Base-by-base conservation (phyloP, 441 rosid species). In the Adansonia gregorii region DNA sequence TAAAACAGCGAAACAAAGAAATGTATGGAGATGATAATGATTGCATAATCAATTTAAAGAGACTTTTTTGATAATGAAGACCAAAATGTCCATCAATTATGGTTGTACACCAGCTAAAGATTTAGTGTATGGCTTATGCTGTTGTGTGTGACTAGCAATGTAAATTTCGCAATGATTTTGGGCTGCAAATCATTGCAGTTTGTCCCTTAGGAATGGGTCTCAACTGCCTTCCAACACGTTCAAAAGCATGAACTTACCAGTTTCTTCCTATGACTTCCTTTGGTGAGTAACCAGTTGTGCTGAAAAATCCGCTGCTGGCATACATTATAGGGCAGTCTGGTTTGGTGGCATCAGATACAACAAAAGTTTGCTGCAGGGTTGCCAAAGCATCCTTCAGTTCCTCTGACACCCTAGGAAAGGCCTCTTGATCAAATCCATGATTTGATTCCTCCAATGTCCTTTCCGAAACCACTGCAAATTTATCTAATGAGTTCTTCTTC, bases 221-320 rank as follows among this genome's bases (percentile, higher is more conserved):
- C 51, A 41, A 41, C 27, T 6, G 51, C 22, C 51, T 45, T 54
- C 20, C 55, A 46, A 67, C 17, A 12, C 46, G 10, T 67, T 5
- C 48, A 10, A 67, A 46, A 46, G 56, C 72, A 45, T 45, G 17
- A 20, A 46, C 72, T 70, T 85, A 91, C 98, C 97, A 93, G 87
- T 95, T 95, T 80, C 91, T 88, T 70, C 98, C 98, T 35, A 95
- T 81, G 76, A 93, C 88, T 61, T 95, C 97, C 82, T 86, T 87
- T 11, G 97, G 81, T 51, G 95, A 82, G 82, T 95, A 93, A 56
- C 98, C 98, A 1, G 98, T 95, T 93, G 92, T 95, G 69, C 85
- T 86, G 77, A 93, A 93, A 80, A 95, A 95, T 11, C 98, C 98
- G 77, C 93, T 88, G 87, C 98, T 95, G 27, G 98, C 98, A 78